Evolutionary conservation across 148 eudicot genomes (phyloP), one percentile per base, ranked within the genome.

Genomic region (Silene conica): DNA sequence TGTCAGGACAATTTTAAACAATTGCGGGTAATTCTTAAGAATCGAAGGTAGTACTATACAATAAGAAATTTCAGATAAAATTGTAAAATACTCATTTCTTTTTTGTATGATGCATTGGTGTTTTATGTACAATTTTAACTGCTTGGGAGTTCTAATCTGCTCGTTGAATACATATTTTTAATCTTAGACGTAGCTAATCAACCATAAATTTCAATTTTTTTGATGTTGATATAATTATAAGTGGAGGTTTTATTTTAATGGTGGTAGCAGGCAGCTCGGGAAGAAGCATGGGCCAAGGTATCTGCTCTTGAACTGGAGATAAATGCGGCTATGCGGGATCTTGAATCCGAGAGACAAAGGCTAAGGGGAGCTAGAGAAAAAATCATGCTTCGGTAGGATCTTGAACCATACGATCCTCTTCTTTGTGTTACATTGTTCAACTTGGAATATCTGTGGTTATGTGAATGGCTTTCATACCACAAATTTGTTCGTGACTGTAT

Each of bases 281-380:
- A 95, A 83, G 98, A 95, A 82, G 98, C 98, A 63, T 92, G 98
- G 98, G 92, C 93, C 63, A 95, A 95, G 85, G 97, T 88, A 66
- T 95, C 98, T 43, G 87, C 87, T 57, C 97, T 95, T 75, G 97
- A 95, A 73, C 89, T 95, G 62, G 92, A 92, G 84, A 95, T 92
- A 54, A 95, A 81, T 84, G 88, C 90, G 70, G 96, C 96, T 73
- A 87, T 94, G 96, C 86, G 92, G 63, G 96, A 94, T 74, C 98
- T 95, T 75, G 97, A 95, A 55, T 92, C 62, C 77, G 98, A 95
- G 78, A 90, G 93, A 48, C 92, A 97, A 60, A 86, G 90, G 71
- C 78, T 90, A 41, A 90, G 82, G 82, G 97, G 80, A 48, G 97
- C 98, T 43, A 83, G 93, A 79, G 98, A 95, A 82, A 88, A 97